These are phyloP conservation scores for Rhexocercosporidium sp. DNA, from an alignment of 2,329 filamentous ascomycete genomes.

Conservation along the genomic window DNA sequence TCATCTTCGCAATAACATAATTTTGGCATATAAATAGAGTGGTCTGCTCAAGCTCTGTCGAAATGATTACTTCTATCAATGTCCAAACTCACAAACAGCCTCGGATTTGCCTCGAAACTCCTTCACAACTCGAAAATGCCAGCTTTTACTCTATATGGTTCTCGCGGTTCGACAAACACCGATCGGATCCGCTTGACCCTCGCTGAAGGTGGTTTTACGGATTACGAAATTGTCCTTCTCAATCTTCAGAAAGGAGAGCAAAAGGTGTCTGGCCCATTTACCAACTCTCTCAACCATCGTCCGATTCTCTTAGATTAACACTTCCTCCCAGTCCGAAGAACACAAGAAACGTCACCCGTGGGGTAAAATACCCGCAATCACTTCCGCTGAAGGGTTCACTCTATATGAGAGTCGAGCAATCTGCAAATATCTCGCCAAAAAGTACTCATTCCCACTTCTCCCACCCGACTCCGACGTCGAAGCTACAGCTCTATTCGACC, in stretches of 20 bases:
- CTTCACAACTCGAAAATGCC: slow-evolving; percentile 46
- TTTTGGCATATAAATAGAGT: slow-evolving; percentile 22
- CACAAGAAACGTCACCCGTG: slow-evolving; percentile 48
- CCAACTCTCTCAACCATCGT: slow-evolving; percentile 17
- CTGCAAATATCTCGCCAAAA: slow-evolving; percentile 52
- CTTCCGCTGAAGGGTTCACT: slow-evolving; percentile 48
- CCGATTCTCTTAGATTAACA: slow-evolving; percentile 20
- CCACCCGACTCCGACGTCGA: slow-evolving; percentile 47
- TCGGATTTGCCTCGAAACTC: slow-evolving; percentile 38
- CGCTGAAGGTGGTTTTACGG: slow-evolving; percentile 50
- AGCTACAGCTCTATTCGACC: slow-evolving; percentile 50
- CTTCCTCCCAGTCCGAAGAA: slow-evolving; percentile 43
- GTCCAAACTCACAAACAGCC: slow-evolving; percentile 39
- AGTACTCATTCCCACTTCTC: slow-evolving; percentile 52
- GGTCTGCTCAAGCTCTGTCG: neutral
- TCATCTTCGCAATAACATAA: too few species aligned
- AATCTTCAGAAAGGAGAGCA: slow-evolving; percentile 49
- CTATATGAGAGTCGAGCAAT: slow-evolving; percentile 54
- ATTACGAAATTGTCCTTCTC: slow-evolving; percentile 48
- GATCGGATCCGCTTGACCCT: slow-evolving; percentile 51
- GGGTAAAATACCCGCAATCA: slow-evolving; percentile 49
- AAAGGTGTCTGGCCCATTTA: slow-evolving; percentile 43
- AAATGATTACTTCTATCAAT: slow-evolving; percentile 27
- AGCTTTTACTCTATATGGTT: slow-evolving; percentile 49
- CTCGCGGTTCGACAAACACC: slow-evolving; percentile 49